A percentile compares a stretch with the other conserved stretches of the same genome.
Conservation (phyloP, 116 monocot genomes). For the Phalaenopsis hybrid region DNA sequence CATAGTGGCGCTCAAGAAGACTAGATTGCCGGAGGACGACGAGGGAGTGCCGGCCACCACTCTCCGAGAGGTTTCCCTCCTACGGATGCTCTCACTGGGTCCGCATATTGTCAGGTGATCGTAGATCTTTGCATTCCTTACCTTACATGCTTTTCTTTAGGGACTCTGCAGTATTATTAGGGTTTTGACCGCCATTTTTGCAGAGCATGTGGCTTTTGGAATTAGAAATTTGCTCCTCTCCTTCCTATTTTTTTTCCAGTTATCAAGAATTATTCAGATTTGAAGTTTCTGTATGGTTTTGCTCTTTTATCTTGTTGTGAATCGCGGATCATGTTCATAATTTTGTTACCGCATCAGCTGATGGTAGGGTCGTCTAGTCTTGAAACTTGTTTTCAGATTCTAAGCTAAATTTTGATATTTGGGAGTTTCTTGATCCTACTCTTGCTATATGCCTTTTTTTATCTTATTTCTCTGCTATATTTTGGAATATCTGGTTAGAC, state of each 20-base stretch:
- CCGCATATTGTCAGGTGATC: constrained; percentile 67
- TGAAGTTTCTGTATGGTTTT: too few relatives aligned
- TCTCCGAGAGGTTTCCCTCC: constrained; percentile 78
- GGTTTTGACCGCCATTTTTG: neutral
- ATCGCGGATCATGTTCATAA: neutral
- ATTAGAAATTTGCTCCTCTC: neutral
- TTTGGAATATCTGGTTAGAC: too few relatives aligned
- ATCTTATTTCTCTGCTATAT: too few relatives aligned
- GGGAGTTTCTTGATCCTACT: too few relatives aligned
- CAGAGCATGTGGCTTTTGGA: neutral
- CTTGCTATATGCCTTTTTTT: too few relatives aligned
- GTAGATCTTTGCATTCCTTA: neutral
- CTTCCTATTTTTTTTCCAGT: neutral
- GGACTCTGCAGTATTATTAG: neutral
- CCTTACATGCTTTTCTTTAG: too few relatives aligned
- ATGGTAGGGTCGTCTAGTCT: neutral
- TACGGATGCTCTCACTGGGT: constrained; percentile 63
- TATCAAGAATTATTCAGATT: neutral
- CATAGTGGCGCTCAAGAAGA: constrained; percentile 83
- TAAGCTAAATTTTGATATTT: too few relatives aligned
- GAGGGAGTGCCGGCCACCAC: constrained; percentile 82
- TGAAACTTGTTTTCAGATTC: neutral
- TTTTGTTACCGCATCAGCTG: neutral
- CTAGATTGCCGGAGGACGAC: constrained; percentile 72
- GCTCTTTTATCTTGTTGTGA: neutral